Conservation (phyloP, 805 yeast genomes). For the Candida tallmaniae region DNA sequence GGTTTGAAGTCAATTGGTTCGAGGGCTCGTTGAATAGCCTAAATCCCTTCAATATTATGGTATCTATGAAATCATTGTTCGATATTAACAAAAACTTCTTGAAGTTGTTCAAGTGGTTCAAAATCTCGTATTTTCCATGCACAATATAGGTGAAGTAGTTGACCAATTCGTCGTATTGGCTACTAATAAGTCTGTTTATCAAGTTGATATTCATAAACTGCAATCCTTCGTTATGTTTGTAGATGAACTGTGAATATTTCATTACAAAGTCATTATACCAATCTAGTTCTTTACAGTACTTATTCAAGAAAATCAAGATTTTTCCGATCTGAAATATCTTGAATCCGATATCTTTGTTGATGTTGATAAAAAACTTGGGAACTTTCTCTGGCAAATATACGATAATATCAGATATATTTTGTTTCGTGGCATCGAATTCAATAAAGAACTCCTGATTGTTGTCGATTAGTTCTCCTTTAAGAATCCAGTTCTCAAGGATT, state of each 20-base stretch:
- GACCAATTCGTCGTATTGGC: conserved; percentile 50
- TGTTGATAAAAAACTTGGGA: conserved; percentile 42
- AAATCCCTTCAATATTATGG: conserved; percentile 53
- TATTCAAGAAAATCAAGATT: conserved; percentile 57
- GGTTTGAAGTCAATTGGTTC: conserved; percentile 56
- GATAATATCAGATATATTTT: conserved; percentile 32
- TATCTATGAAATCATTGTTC: conserved; percentile 77
- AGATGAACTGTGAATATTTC: conserved; percentile 27
- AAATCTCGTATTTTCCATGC: conserved; percentile 42
- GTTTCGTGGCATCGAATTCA: conserved; percentile 23
- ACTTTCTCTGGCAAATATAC: conserved; percentile 27
- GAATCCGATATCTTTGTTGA: conserved; percentile 28
- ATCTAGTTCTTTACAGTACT: conserved; percentile 59
- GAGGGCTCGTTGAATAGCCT: conserved; percentile 58
- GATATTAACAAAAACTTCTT: conserved; percentile 67
- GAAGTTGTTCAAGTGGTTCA: conserved; percentile 54
- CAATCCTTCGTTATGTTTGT: conserved; percentile 29
- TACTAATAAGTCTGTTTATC: conserved; percentile 29
- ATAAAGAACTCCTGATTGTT: conserved; percentile 62
- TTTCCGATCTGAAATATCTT: conserved; percentile 68
- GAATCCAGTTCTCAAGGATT: conserved; percentile 61
- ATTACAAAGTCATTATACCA: conserved; percentile 51
- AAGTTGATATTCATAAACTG: conserved; percentile 29
- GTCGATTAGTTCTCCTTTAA: conserved; percentile 57
- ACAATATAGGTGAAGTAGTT: conserved; percentile 48